These are phyloP conservation scores for Mortierella polycephala DNA, from an alignment of 371 early-diverging fungal species.

Conservation along the genomic window DNA sequence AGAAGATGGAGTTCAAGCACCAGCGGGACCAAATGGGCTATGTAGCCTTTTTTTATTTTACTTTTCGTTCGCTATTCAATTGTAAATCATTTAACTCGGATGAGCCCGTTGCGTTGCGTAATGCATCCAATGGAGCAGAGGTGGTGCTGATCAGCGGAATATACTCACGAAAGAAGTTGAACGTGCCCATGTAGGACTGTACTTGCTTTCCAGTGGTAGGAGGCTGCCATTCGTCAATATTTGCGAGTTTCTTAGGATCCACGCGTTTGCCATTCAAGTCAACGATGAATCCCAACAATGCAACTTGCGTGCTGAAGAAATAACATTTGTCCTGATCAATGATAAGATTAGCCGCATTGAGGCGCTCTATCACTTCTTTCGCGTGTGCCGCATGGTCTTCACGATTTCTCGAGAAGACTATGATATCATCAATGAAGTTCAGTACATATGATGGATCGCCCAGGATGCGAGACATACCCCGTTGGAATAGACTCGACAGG, in stretches of 20 bases:
- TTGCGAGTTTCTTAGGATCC: slow-evolving; percentile 14
- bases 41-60: no score
- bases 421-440: slow-evolving; percentile 25
- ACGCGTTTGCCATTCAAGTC: slow-evolving; percentile 7
- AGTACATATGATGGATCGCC: slow-evolving; percentile 9
- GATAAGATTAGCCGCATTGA: slow-evolving; percentile 19
- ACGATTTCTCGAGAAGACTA: slow-evolving; percentile 11
- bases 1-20: background rate
- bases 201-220: slow-evolving; percentile 20
- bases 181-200: slow-evolving; percentile 5
- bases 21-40: no score
- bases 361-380: slow-evolving; percentile 3
- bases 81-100: no score
- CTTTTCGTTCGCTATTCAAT: no score
- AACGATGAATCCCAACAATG: slow-evolving; percentile 5
- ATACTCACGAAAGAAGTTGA: slow-evolving; percentile 16
- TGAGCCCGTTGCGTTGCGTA: no score
- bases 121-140: slow-evolving; percentile 27
- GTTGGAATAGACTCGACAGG: slow-evolving; percentile 17
- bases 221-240: slow-evolving; percentile 8
- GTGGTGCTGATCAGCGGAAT: slow-evolving; percentile 4
- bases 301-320: slow-evolving; percentile 10
- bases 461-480: slow-evolving; percentile 21
- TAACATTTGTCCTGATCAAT: slow-evolving; percentile 11
- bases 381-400: background rate